Conservation (phyloP, 2,329 filamentous ascomycete species). For the Mycosphaerella sp. region DNA sequence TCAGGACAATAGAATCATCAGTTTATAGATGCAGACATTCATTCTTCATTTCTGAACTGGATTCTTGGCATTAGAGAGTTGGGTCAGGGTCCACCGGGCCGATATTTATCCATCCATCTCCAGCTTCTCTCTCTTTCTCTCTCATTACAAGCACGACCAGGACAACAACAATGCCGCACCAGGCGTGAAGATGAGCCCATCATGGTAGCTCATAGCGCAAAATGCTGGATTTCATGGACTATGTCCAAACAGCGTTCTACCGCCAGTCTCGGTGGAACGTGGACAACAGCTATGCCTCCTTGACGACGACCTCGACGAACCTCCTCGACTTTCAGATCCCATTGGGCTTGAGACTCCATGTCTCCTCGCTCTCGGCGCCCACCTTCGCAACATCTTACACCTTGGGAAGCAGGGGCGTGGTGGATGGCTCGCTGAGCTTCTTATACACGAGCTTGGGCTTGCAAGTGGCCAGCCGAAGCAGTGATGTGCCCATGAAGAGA, state of each 20-base stretch:
- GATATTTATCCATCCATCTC: no score
- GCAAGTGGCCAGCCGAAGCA: slow-evolving; percentile 60
- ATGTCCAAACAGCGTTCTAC: slow-evolving; percentile 87
- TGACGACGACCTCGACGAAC: slow-evolving; percentile 77
- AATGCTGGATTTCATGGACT: slow-evolving; percentile 98
- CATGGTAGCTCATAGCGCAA: slow-evolving; percentile 11
- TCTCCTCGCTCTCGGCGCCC: slow-evolving; percentile 84
- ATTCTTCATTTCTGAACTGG: no score
- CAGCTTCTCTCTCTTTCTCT: no score
- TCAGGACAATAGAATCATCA: no score
- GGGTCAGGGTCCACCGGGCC: no score
- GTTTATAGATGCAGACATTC: no score
- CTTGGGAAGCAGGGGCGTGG: slow-evolving; percentile 78
- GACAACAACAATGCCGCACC: neutral
- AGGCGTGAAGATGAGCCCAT: slow-evolving; percentile 10
- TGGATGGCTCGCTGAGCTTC: slow-evolving; percentile 96
- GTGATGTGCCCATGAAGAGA: slow-evolving; percentile 66
- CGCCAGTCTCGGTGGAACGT: slow-evolving; percentile 79
- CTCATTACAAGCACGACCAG: neutral
- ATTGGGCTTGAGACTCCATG: slow-evolving; percentile 71
- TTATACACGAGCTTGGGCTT: slow-evolving; percentile 85
- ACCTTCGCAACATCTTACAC: slow-evolving; percentile 95
- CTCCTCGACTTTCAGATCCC: slow-evolving; percentile 86
- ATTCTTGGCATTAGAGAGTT: no score
- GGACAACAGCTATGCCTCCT: slow-evolving; percentile 83